These are phyloP conservation scores for Pyrus bretschneideri DNA, from an alignment of 306 rosid genomes.

Conservation along the genomic window DNA sequence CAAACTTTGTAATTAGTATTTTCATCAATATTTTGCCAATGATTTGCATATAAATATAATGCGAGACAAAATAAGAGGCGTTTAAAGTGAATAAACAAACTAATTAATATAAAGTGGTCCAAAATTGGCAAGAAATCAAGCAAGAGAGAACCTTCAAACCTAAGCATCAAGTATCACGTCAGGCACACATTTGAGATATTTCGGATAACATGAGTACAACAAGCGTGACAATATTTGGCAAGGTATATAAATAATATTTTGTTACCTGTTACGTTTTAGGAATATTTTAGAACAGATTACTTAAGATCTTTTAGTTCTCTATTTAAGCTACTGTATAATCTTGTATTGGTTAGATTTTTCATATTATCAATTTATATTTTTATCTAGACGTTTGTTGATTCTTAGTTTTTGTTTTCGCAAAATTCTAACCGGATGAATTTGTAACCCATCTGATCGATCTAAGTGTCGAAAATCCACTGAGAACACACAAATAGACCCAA, in stretches of 20 bases:
- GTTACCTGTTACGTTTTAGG: not conserved
- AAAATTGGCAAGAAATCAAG: not conserved
- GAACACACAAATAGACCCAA: not conserved
- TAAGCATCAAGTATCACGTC: not conserved
- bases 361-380: too few species aligned
- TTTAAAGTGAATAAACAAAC: not conserved
- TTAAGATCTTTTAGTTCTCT: too few species aligned
- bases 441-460: not conserved
- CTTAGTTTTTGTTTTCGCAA: too few species aligned
- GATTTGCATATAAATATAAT: too few species aligned
- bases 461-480: not conserved
- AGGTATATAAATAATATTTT: not conserved
- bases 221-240: not conserved
- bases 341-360: too few species aligned
- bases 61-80: not conserved
- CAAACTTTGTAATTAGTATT: not conserved
- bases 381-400: too few species aligned
- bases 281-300: too few species aligned
- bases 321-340: too few species aligned
- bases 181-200: too few species aligned
- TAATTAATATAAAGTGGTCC: not conserved
- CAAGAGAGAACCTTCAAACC: not conserved
- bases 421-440: not conserved
- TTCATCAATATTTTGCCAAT: too few species aligned
- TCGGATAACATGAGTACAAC: not conserved